Evolutionary conservation across 768 basidiomycete genomes (phyloP).

Genomic region (Boletales sp.): DNA sequence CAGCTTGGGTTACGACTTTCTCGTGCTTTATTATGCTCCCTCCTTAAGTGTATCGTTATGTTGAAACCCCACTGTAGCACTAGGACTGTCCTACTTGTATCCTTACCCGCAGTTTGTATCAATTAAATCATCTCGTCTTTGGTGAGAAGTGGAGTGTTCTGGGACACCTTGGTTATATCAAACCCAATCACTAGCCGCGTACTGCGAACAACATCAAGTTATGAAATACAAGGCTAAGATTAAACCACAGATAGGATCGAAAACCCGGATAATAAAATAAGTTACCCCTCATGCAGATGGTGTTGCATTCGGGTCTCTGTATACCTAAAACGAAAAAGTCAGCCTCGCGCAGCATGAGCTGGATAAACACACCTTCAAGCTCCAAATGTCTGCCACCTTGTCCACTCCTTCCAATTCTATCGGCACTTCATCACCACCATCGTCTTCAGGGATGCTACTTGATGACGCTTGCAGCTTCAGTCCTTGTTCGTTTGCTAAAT

Average conservation of each 20-base stretch:
- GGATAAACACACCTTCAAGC: constrained; percentile 53
- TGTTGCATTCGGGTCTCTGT: constrained; percentile 39
- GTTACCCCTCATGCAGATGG: constrained; percentile 22
- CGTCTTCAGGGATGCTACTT: constrained; percentile 33
- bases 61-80: constrained; percentile 1
- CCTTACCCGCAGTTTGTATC: constrained; percentile 20
- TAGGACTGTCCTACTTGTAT: constrained; percentile 13
- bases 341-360: not conserved
- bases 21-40: not conserved
- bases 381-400: constrained; percentile 70
- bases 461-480: constrained; percentile 67
- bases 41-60: constrained; percentile 1
- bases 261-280: constrained; percentile 17
- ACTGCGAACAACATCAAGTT: constrained; percentile 4
- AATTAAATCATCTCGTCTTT: constrained; percentile 3
- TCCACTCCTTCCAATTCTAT: constrained; percentile 37
- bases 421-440: constrained; percentile 32
- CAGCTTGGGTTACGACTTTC: too few species aligned
- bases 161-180: not conserved
- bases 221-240: constrained; percentile 8
- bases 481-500: constrained; percentile 95
- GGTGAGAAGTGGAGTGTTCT: too few species aligned
- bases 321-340: constrained; percentile 33
- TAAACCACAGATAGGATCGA: constrained; percentile 7
- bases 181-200: not conserved